Evolutionary conservation across 2,329 filamentous ascomycete species (phyloP).

Genomic region (Colletotrichum abscissum): DNA sequence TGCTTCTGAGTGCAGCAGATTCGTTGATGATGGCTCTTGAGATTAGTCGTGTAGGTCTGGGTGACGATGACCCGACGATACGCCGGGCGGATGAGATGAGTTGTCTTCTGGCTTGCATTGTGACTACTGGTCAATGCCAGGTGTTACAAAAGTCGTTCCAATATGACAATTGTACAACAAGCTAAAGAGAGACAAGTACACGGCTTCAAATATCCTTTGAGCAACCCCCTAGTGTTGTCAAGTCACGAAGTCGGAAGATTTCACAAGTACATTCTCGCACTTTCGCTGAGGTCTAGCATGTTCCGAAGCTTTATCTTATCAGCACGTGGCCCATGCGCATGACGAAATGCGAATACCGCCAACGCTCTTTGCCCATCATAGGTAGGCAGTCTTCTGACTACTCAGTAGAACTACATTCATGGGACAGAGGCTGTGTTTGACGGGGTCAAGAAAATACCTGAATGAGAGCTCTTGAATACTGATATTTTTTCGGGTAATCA

Average conservation of each 20-base stretch:
- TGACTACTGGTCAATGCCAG: slow-evolving; percentile 24
- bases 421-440: no score
- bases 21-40: slow-evolving; percentile 26
- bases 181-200: neutral
- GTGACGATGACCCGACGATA: slow-evolving; percentile 44
- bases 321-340: slow-evolving; percentile 46
- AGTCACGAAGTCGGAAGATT: slow-evolving; percentile 20
- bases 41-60: slow-evolving; percentile 41
- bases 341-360: neutral
- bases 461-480: neutral
- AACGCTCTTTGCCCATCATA: neutral
- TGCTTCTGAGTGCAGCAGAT: neutral
- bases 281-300: slow-evolving; percentile 44
- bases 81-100: slow-evolving; percentile 51
- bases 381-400: neutral
- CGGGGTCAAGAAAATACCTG: neutral
- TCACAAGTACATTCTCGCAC: slow-evolving; percentile 52
- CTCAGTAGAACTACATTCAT: no score
- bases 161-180: neutral
- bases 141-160: neutral
- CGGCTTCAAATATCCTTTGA: slow-evolving; percentile 8
- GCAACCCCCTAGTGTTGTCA: slow-evolving; percentile 17
- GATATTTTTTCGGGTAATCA: no score
- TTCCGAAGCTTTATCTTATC: slow-evolving; percentile 41
- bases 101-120: slow-evolving; percentile 56